Conservation (phyloP, 768 basidiomycete genomes). For the Crassisporium funariophilum region DNA sequence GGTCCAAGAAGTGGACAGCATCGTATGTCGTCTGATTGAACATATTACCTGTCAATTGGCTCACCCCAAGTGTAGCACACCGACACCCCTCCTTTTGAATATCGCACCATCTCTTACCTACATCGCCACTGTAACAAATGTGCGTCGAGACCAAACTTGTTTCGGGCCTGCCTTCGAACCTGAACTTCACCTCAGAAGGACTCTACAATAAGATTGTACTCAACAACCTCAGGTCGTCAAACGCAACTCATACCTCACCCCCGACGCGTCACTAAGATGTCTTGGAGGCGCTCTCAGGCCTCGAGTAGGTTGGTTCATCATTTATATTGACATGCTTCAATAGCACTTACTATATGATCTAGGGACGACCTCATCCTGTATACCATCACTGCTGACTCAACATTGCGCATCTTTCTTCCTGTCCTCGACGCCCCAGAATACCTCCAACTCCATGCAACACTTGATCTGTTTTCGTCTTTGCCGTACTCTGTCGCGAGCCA, state of each 20-base stretch:
- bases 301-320: conserved; percentile 53
- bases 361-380: conserved; percentile 82
- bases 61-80: conserved; percentile 39
- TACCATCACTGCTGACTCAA: conserved; percentile 81
- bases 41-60: conserved; percentile 5
- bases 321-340: neutral
- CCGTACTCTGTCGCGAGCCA: conserved; percentile 39
- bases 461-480: conserved; percentile 71
- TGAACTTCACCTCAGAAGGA: conserved; percentile 43
- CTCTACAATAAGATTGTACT: conserved; percentile 62
- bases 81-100: conserved; percentile 51
- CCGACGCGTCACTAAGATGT: conserved; percentile 65
- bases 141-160: conserved; percentile 30
- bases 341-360: conserved; percentile 3
- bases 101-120: conserved; percentile 80
- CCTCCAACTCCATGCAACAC: conserved; percentile 80
- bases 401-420: conserved; percentile 82
- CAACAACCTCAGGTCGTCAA: conserved; percentile 70
- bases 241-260: conserved; percentile 74
- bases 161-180: neutral
- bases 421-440: conserved; percentile 84
- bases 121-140: conserved; percentile 65
- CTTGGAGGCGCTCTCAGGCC: conserved; percentile 72
- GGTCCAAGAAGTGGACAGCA: conserved; percentile 78
- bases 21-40: conserved; percentile 43